These are phyloP conservation scores for Suillus spraguei DNA, from an alignment of 768 basidiomycete genomes.

Conservation along the genomic window DNA sequence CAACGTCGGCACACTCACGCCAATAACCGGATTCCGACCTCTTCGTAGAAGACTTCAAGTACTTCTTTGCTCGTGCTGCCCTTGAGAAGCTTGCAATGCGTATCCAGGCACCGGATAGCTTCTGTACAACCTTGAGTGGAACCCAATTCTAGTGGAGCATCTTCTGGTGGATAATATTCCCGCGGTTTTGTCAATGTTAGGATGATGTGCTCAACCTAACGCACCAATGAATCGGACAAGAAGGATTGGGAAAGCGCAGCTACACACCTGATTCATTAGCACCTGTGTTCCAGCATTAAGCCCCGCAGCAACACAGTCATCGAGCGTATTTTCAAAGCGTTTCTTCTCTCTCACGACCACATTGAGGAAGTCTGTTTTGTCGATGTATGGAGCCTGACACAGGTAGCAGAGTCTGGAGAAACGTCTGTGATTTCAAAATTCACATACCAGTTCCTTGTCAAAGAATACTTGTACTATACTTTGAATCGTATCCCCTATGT, in stretches of 20 bases:
- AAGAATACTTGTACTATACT: slow-evolving; percentile 98
- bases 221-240: neutral
- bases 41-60: slow-evolving; percentile 96
- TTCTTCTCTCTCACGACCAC: slow-evolving; percentile 96
- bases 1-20: slow-evolving; percentile 55
- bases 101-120: slow-evolving; percentile 85
- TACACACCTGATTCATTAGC: slow-evolving; percentile 85
- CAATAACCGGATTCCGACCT: slow-evolving; percentile 89
- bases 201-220: slow-evolving; percentile 92
- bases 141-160: slow-evolving; percentile 74
- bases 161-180: slow-evolving; percentile 90
- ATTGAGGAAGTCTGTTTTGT: slow-evolving; percentile 92
- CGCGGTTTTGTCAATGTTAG: slow-evolving; percentile 77
- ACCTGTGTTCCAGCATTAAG: slow-evolving; percentile 95
- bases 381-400: slow-evolving; percentile 78
- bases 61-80: slow-evolving; percentile 97
- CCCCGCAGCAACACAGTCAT: slow-evolving; percentile 92
- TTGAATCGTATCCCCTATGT: slow-evolving; percentile 96
- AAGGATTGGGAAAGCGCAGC: neutral
- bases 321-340: slow-evolving; percentile 87
- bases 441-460: slow-evolving; percentile 86
- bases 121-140: slow-evolving; percentile 89
- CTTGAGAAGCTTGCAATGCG: slow-evolving; percentile 88
- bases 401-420: slow-evolving; percentile 4
- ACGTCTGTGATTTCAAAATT: neutral